Conservation (phyloP, 1,284 basidiomycete genomes). For the Ganoderma lingzhi region DNA sequence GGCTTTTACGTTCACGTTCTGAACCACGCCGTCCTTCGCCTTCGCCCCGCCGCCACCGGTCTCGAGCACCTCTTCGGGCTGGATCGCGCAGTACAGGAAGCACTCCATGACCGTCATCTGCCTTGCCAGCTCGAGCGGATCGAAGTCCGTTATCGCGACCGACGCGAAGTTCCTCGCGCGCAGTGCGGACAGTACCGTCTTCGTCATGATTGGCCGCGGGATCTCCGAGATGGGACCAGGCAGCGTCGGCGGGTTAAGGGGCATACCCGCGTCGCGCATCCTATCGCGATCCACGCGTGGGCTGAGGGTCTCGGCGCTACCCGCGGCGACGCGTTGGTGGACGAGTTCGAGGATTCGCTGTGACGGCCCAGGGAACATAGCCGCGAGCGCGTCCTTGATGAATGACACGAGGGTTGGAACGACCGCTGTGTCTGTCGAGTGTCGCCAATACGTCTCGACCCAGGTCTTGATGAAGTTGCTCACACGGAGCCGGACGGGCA, state of each 20-base stretch:
- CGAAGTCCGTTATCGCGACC: conserved; percentile 89
- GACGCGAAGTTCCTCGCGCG: conserved; percentile 64
- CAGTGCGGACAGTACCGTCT: conserved; percentile 73
- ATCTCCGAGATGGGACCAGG: conserved; percentile 60
- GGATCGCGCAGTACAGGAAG: conserved; percentile 86
- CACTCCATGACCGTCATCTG: conserved; percentile 97
- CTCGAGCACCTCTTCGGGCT: conserved; percentile 89
- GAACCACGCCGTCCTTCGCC: conserved; percentile 65
- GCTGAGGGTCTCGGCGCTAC: conserved; percentile 51
- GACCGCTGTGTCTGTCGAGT: conserved; percentile 68
- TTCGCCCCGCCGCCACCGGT: conserved; percentile 51
- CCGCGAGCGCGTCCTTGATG: conserved; percentile 64
- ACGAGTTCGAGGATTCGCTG: conserved; percentile 81
- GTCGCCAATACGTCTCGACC: conserved; percentile 92
- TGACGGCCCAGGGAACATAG: conserved; percentile 73
- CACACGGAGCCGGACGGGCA: conserved; percentile 89
- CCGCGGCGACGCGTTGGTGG: conserved; percentile 49
- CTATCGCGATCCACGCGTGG: conserved; percentile 73
- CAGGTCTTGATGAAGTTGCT: conserved; percentile 94
- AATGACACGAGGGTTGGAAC: conserved; percentile 71
- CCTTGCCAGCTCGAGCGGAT: conserved; percentile 90
- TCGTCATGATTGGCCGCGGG: conserved; percentile 86
- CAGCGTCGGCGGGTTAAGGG: conserved; percentile 65
- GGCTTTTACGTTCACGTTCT: conserved; percentile 79
- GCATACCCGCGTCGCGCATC: conserved; percentile 72